These are phyloP conservation scores for Fistulina hepatica DNA, from an alignment of 1,284 basidiomycete species.

Conservation along the genomic window DNA sequence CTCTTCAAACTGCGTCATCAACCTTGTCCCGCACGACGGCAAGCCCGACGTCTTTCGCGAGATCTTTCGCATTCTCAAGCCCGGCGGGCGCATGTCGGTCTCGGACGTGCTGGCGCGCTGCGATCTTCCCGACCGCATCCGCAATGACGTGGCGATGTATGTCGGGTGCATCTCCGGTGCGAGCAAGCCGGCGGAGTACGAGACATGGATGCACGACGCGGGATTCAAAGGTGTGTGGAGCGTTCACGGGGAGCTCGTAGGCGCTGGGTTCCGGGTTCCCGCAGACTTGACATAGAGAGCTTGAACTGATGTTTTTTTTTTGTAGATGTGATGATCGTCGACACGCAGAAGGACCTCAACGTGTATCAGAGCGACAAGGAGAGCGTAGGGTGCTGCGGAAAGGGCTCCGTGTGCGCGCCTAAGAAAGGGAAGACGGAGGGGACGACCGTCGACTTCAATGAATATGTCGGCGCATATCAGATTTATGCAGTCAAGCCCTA, in stretches of 20 bases:
- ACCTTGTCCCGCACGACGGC: slow-evolving; percentile 31
- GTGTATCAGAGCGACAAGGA: slow-evolving; percentile 18
- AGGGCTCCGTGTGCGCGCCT: slow-evolving; percentile 3
- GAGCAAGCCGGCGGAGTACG: slow-evolving; percentile 27
- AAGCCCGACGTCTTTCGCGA: slow-evolving; percentile 34
- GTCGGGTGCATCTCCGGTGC: slow-evolving; percentile 36
- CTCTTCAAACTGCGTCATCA: slow-evolving; percentile 45
- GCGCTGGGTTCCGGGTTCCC: not conserved
- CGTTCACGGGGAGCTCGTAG: not conserved
- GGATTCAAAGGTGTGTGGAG: slow-evolving; percentile 29
- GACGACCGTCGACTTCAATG: slow-evolving; percentile 27
- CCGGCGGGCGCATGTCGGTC: slow-evolving; percentile 36
- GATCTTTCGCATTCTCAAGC: slow-evolving; percentile 34
- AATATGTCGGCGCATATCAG: slow-evolving; percentile 34
- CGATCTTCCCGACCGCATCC: slow-evolving; percentile 29
- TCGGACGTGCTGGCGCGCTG: slow-evolving; percentile 34
- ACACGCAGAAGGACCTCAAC: slow-evolving; percentile 31
- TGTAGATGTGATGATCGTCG: slow-evolving; percentile 30
- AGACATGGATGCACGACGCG: slow-evolving; percentile 25
- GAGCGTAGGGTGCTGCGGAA: not conserved
- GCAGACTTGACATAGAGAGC: not conserved
- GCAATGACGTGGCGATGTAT: slow-evolving; percentile 29
- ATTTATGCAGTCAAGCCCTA: slow-evolving; percentile 34
- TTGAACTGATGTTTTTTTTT: not conserved
- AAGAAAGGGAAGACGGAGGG: slow-evolving; percentile 3